Conservation (phyloP, 2,329 filamentous ascomycete genomes). For the Tolypocladium guangdongense region DNA sequence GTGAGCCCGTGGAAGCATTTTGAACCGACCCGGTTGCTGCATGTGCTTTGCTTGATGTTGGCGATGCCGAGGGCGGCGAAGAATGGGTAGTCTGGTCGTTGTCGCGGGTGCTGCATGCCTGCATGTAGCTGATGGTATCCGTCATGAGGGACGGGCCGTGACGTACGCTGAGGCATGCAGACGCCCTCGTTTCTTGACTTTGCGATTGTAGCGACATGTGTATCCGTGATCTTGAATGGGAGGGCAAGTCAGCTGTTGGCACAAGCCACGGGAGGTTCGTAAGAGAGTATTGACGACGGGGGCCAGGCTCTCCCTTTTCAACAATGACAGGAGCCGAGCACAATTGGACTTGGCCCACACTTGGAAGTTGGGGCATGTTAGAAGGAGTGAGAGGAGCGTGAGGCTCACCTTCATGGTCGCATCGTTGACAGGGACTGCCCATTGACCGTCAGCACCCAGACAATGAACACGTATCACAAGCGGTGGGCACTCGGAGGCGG, state of each 20-base stretch:
- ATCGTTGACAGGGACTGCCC: constrained; percentile 19
- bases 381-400: not conserved
- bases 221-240: constrained; percentile 24
- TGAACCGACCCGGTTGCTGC: not conserved
- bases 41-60: not conserved
- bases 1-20: not conserved
- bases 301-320: not conserved
- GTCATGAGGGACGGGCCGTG: not conserved
- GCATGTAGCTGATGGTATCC: not conserved
- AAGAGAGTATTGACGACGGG: not conserved
- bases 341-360: not conserved
- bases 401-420: constrained; percentile 23
- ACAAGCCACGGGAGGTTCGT: not conserved
- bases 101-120: not conserved
- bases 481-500: not conserved
- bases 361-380: no score
- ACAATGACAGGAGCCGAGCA: not conserved
- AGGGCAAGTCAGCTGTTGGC: not conserved
- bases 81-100: not conserved
- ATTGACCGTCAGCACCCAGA: not conserved
- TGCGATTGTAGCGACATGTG: constrained; percentile 23
- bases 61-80: not conserved
- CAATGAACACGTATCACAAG: not conserved
- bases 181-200: constrained; percentile 26
- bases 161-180: constrained; percentile 13